phyloP scores from a whole-genome alignment of 106 monocot species.

The Vanilla planifolia region DNA sequence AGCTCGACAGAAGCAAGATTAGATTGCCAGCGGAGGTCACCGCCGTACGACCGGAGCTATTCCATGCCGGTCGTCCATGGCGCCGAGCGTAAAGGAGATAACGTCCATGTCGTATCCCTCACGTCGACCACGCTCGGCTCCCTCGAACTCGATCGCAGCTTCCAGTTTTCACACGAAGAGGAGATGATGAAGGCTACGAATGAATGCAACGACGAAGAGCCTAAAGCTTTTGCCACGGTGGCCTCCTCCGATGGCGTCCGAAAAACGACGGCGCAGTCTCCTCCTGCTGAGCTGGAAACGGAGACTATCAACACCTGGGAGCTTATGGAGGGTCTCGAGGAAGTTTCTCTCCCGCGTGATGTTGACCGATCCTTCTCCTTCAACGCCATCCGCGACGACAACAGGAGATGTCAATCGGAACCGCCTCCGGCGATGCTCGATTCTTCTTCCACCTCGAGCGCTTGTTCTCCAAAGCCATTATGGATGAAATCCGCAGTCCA shows the following conservation, averaged over 20 bases:
- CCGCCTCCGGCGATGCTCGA: conserved; percentile 7
- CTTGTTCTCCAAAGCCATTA: conserved; percentile 2
- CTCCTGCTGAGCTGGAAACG: conserved; percentile 20
- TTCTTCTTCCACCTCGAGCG: not conserved
- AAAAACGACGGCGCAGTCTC: conserved; percentile 19
- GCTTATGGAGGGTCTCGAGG: conserved; percentile 64
- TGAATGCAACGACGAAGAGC: conserved; percentile 6
- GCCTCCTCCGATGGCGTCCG: conserved; percentile 6
- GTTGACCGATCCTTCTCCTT: conserved; percentile 26
- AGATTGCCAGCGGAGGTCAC: conserved; percentile 10
- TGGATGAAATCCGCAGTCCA: conserved; percentile 8
- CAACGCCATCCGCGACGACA: not conserved
- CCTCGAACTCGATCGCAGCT: conserved; percentile 19
- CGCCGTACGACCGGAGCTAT: conserved; percentile 22
- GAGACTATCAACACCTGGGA: conserved; percentile 69
- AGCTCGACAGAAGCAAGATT: conserved; percentile 48
- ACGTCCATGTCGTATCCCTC: conserved; percentile 37
- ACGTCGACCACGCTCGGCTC: conserved; percentile 48
- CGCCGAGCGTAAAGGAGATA: conserved; percentile 1
- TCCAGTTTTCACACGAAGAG: not conserved
- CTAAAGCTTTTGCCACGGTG: conserved; percentile 26
- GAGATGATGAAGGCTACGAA: conserved; percentile 28
- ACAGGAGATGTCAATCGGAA: conserved; percentile 2
- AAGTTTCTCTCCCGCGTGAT: conserved; percentile 11
- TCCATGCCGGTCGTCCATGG: conserved; percentile 26